A percentile compares a stretch with the other conserved stretches of the same genome.
phyloP scores from a whole-genome alignment of 306 rosid genomes.

The Rosa persica region DNA sequence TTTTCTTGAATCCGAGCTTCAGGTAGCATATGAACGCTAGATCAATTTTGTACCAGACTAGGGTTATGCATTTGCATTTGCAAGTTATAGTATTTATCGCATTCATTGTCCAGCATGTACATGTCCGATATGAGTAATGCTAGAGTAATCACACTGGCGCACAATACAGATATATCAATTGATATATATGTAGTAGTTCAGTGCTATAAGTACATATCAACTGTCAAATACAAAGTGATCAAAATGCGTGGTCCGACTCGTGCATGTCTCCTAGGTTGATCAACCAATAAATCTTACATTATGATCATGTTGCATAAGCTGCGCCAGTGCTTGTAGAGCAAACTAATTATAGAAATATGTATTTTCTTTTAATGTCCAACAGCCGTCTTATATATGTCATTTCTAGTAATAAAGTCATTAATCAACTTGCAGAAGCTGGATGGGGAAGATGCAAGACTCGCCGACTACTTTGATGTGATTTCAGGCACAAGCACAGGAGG shows the following conservation, averaged over 20 bases:
- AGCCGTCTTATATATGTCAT: neutral
- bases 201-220: neutral
- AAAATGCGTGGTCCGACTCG: neutral
- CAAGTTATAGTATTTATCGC: neutral
- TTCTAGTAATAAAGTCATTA: neutral
- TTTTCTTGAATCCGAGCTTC: conserved; percentile 61
- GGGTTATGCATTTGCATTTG: neutral
- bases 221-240: neutral
- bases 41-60: neutral
- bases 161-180: neutral
- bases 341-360: no score
- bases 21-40: conserved; percentile 2
- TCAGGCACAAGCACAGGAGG: conserved; percentile 74
- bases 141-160: neutral
- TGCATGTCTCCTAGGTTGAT: neutral
- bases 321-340: neutral
- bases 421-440: conserved; percentile 51
- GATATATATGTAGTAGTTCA: neutral
- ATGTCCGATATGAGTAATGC: neutral
- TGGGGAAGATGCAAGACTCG: conserved; percentile 56
- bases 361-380: neutral
- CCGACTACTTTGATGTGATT: conserved; percentile 66
- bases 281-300: neutral
- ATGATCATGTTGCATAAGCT: neutral
- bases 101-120: neutral